A percentile compares a stretch with the other conserved stretches of the same genome.
Evolutionary conservation across 306 rosid genomes (phyloP).

Genomic region (Quercus gilva): DNA sequence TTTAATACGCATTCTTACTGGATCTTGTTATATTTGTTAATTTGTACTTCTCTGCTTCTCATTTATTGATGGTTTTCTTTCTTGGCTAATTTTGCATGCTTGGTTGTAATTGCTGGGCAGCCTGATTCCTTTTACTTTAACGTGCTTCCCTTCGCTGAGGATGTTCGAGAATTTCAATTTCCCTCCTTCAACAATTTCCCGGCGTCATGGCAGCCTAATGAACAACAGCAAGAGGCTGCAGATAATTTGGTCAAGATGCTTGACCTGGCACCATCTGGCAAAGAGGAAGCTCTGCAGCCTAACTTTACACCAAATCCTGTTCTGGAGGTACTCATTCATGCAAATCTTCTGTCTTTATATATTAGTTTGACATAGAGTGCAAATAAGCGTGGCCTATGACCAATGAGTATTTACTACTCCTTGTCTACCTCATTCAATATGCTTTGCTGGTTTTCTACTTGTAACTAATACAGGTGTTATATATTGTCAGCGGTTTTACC

Average conservation of each 20-base stretch:
- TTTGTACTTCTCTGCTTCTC: neutral
- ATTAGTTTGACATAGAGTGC: neutral
- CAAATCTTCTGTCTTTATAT: conserved; percentile 7
- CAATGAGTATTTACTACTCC: neutral
- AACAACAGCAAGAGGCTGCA: conserved; percentile 74
- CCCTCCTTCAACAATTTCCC: conserved; percentile 70
- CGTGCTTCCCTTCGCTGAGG: conserved; percentile 83
- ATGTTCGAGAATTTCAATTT: conserved; percentile 88
- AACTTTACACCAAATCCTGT: conserved; percentile 82
- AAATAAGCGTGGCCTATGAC: neutral
- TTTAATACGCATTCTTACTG: conserved; percentile 9
- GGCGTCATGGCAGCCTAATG: conserved; percentile 58
- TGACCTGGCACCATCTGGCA: conserved; percentile 70
- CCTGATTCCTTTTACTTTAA: conserved; percentile 88
- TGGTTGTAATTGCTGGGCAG: conserved; percentile 46
- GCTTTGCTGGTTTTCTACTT: neutral
- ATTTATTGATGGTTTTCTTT: conserved; percentile 17
- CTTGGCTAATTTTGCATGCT: conserved; percentile 16
- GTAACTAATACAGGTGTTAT: conserved; percentile 11
- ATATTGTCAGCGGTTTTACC: conserved; percentile 73
- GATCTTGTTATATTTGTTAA: conserved; percentile 1
- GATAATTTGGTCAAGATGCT: conserved; percentile 66
- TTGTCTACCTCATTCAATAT: neutral
- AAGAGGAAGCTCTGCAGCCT: conserved; percentile 68
- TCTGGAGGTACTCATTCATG: conserved; percentile 60